Evolutionary conservation across 2,329 filamentous ascomycete species (phyloP), one percentile per base, ranked within the genome.

Genomic region (Colletotrichum sp.): DNA sequence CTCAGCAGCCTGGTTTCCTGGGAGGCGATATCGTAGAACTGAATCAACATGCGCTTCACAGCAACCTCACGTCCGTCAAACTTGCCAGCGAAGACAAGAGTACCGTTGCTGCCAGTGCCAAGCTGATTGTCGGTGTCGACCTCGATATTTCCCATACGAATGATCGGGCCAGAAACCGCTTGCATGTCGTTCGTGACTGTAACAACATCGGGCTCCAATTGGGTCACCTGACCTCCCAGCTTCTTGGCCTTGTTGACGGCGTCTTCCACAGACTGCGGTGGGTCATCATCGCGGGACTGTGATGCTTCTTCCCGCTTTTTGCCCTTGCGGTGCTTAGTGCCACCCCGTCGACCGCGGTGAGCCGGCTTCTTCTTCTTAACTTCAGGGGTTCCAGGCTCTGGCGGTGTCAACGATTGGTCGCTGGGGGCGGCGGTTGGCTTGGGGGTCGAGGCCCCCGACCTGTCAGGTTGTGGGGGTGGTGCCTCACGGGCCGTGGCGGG

Each of bases 21-120:
- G 13, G 95, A 96, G 1, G 97, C 97, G 79, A 99, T 95, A 78
- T 98, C 96, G 82, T 96, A 98, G 80, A 98, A 98, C 79, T 98
- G 95, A 39, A 96, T 95, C 76, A 98, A 89, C 95, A 99, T 98
- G 39, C 97, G 93, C 88, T 99, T 99, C 64, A 99, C 95, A 2
- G 97, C 97, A 30, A 99, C 96, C 60, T 96, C 94, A 67, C 96
- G 93, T 28, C 96, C 96, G 83, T 98, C 97, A 83, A 98, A 98
- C 70, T 93, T 95, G n/a, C 97, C 97, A 65, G 95, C 94, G 83
- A 97, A 98, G 1, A 99, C 97, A 69, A 98, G 93, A 0, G 97
- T 99, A n/a, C 97, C 97, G 82, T 98, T 98, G 83, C 96, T 98
- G 71, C 97, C 97, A 75, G 95, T 93, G 27, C 92, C 92, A 34